These are phyloP conservation scores for Cercospora berteroae DNA, from an alignment of 2,329 filamentous ascomycete species.

Conservation along the genomic window DNA sequence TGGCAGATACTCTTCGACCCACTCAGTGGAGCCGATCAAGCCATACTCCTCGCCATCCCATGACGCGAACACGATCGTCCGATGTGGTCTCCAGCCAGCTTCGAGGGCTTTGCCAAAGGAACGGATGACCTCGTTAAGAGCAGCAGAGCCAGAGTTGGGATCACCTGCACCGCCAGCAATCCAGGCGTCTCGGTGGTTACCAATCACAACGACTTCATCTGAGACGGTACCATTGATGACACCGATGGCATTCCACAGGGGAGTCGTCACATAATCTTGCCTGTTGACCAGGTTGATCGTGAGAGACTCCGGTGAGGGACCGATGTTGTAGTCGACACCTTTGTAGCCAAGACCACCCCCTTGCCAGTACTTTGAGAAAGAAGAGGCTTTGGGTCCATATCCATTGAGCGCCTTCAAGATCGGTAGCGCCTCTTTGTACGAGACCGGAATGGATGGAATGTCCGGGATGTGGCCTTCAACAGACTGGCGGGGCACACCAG, in stretches of 20 bases:
- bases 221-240: conserved; percentile 82
- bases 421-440: conserved; percentile 80
- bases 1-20: conserved; percentile 84
- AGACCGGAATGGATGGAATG: conserved; percentile 90
- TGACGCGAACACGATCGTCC: conserved; percentile 82
- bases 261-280: conserved; percentile 52
- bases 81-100: conserved; percentile 76
- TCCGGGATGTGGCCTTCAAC: conserved; percentile 69
- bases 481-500: conserved; percentile 74
- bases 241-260: conserved; percentile 74
- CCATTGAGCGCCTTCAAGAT: conserved; percentile 89
- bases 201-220: conserved; percentile 82
- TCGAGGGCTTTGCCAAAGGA: conserved; percentile 70
- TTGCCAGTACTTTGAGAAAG: conserved; percentile 70
- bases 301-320: conserved; percentile 71
- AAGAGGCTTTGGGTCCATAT: conserved; percentile 72
- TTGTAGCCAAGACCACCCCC: conserved; percentile 69
- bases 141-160: conserved; percentile 78
- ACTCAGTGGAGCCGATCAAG: conserved; percentile 82
- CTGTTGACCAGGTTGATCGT: conserved; percentile 52
- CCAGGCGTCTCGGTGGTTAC: conserved; percentile 93
- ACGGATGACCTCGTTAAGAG: conserved; percentile 74
- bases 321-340: conserved; percentile 80
- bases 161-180: conserved; percentile 80
- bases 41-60: conserved; percentile 77